These are phyloP conservation scores for Tephrocybe rancida DNA, from an alignment of 768 basidiomycete species.

Conservation along the genomic window DNA sequence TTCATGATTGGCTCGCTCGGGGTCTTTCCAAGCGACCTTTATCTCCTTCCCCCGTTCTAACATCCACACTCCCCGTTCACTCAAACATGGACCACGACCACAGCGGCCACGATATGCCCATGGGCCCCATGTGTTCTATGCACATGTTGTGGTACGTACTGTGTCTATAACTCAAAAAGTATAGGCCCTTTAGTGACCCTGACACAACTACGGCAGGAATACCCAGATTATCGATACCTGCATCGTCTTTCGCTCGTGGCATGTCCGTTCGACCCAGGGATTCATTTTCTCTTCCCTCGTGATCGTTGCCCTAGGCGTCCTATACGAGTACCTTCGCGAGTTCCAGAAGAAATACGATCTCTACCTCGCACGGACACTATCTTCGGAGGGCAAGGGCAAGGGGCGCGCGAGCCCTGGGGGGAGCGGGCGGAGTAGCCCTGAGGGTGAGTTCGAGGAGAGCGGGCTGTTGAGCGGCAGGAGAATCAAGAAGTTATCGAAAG, in stretches of 20 bases:
- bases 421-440: constrained; percentile 26
- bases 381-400: constrained; percentile 49
- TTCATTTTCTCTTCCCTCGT: constrained; percentile 69
- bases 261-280: constrained; percentile 55
- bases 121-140: constrained; percentile 62
- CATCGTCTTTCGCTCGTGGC: constrained; percentile 80
- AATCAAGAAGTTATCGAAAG: constrained; percentile 34
- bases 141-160: constrained; percentile 74
- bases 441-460: constrained; percentile 45
- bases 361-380: constrained; percentile 53
- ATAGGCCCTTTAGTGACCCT: background rate
- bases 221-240: constrained; percentile 80
- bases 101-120: constrained; percentile 51
- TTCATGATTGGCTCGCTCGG: too few species aligned
- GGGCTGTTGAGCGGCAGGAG: constrained; percentile 54
- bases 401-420: constrained; percentile 26
- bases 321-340: constrained; percentile 79
- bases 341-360: constrained; percentile 62
- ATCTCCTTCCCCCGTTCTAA: too few species aligned
- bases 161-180: background rate
- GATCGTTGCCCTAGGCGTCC: constrained; percentile 68
- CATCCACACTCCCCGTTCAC: too few species aligned
- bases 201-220: constrained; percentile 48
- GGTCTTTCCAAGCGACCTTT: too few species aligned
- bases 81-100: constrained; percentile 44